Conservation (phyloP, 768 basidiomycete genomes). For the Auriscalpium vulgare region DNA sequence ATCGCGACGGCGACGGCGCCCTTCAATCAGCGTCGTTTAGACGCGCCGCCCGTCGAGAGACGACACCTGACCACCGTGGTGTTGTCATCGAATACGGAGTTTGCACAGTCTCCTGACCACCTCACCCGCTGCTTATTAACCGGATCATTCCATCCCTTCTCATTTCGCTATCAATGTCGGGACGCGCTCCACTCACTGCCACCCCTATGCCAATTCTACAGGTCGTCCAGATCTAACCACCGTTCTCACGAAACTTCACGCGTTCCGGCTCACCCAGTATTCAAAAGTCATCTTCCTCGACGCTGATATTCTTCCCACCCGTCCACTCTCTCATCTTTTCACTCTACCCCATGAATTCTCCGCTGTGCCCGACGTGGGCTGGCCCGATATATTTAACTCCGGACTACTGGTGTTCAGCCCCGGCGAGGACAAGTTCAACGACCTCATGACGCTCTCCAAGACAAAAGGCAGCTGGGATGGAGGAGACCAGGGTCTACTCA, state of each 20-base stretch:
- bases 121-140: background rate
- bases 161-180: background rate
- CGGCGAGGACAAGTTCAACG: slow-evolving; percentile 72
- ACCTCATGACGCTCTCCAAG: slow-evolving; percentile 62
- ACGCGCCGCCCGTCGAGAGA: background rate
- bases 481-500: slow-evolving; percentile 96
- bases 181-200: background rate
- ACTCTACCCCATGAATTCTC: slow-evolving; percentile 74
- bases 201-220: slow-evolving; percentile 24
- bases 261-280: slow-evolving; percentile 87
- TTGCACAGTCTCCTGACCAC: background rate
- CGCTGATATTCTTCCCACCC: slow-evolving; percentile 83
- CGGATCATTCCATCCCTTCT: background rate
- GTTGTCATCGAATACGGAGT: background rate
- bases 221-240: slow-evolving; percentile 91
- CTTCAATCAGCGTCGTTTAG: background rate
- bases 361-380: slow-evolving; percentile 94
- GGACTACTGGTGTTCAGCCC: slow-evolving; percentile 88
- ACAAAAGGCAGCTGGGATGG: slow-evolving; percentile 91
- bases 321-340: slow-evolving; percentile 92
- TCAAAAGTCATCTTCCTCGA: slow-evolving; percentile 85
- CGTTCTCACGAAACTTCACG: slow-evolving; percentile 93
- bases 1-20: too few relatives aligned
- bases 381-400: slow-evolving; percentile 99
- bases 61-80: background rate